Evolutionary conservation across 805 yeast species (phyloP), one percentile per base, ranked within the genome.

Genomic region (Nakazawaea ishiwadae): DNA sequence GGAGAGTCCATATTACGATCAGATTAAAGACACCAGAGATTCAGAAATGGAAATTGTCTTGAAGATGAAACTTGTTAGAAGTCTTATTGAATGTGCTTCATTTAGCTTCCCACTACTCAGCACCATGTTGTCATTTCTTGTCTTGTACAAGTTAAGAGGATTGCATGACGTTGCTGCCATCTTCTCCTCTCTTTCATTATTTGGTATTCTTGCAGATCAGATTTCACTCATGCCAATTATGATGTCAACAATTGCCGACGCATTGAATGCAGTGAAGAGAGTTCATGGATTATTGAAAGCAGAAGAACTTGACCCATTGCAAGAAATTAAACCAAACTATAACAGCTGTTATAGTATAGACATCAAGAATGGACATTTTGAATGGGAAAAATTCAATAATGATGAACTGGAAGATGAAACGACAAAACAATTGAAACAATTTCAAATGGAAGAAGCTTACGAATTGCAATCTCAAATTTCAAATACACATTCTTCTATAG

Each of bases 201-300:
- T 84, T 61, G 75, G 73, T 51, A 70, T 75, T 10, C 68, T 84
- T 47, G 64, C 83, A 7, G 66, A 70, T 31, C 84, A 78, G 53
- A 74, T 83, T 49, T 66, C 82, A 37, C 67, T 84, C 69, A 58
- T 84, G 35, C 95, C 95, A 16, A 63, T 81, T 53, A 82, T 88
- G 1, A 60, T 83, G 33, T 75, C 83, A 34, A 69, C 87, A 1
- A 75, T 77, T 38, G 69, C 81, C 9, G 93, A 84, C 63, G 87
- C 84, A 16, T 61, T 68, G 42, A 61, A 79, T 40, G 86, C 81
- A 19, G 55, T 81, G 17, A 65, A 64, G 10, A 69, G 89, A 59
- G 71, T 78, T 20, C 78, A 77, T 44, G 71, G 63, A 31, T 67
- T 67, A 50, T 62, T 82, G 54, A 62, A 72, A 48, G 58, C 75